Percentiles rank a stretch among this genome's conserved stretches.
Evolutionary conservation across 2,329 filamentous ascomycete genomes (phyloP).

Genomic region (Zymoseptoria crescenta): DNA sequence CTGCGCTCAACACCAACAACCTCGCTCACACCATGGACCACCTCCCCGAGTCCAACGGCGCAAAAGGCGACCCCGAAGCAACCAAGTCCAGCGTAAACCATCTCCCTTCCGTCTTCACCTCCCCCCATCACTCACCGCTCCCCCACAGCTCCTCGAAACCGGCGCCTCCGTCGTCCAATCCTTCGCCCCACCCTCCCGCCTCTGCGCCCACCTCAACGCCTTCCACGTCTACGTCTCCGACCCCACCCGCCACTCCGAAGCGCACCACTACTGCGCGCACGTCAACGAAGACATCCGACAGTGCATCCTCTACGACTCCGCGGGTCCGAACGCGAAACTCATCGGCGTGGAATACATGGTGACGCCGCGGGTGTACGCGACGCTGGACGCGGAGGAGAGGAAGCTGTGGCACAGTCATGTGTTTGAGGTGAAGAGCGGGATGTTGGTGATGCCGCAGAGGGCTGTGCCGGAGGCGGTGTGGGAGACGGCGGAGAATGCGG

Average conservation of each 20-base stretch:
- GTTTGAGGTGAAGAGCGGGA: conserved; percentile 69
- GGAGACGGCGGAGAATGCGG: conserved; percentile 68
- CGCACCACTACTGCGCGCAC: conserved; percentile 81
- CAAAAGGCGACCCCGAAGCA: conserved; percentile 45
- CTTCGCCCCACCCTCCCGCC: conserved; percentile 61
- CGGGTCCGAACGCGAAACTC: conserved; percentile 58
- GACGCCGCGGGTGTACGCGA: conserved; percentile 58
- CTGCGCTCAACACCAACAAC: not conserved
- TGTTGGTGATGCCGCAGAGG: conserved; percentile 68
- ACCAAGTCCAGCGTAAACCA: conserved; percentile 37
- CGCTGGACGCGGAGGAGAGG: conserved; percentile 59
- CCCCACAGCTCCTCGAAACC: conserved; percentile 32
- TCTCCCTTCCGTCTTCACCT: too few relatives aligned
- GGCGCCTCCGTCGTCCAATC: conserved; percentile 55
- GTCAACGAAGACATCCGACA: conserved; percentile 71
- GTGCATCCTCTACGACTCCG: conserved; percentile 75
- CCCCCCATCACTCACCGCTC: not conserved
- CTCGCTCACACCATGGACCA: conserved; percentile 19
- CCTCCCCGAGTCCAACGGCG: conserved; percentile 34
- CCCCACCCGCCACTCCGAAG: conserved; percentile 58
- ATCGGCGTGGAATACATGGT: conserved; percentile 90
- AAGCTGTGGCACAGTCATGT: conserved; percentile 71
- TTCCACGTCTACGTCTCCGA: conserved; percentile 77
- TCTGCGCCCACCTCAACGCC: conserved; percentile 81
- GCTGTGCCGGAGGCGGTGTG: conserved; percentile 53